Percentiles rank a stretch among this genome's conserved stretches.
phyloP scores from a whole-genome alignment of 2,329 filamentous ascomycete genomes.

The Grosmannia clavigera region DNA sequence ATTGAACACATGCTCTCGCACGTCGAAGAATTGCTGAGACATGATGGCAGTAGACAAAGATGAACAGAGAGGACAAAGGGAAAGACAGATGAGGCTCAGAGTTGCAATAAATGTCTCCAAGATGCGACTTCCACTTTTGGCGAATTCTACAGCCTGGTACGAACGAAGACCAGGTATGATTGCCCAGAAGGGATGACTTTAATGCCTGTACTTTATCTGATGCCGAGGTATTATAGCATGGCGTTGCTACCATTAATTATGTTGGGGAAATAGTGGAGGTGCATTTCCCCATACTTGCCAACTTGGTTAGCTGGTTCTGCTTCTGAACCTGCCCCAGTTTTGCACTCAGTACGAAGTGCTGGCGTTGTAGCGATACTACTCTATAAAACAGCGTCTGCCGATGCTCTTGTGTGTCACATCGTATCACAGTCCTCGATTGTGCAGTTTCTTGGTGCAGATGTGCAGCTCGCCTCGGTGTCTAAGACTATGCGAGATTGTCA shows the following conservation, averaged over 20 bases:
- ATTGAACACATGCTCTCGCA: constrained; percentile 62
- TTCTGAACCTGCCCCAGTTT: background rate
- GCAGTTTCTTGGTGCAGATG: background rate
- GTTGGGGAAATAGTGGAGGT: background rate
- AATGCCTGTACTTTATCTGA: background rate
- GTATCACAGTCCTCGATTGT: background rate
- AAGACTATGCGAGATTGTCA: no score
- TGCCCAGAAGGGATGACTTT: background rate
- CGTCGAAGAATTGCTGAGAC: constrained; percentile 35
- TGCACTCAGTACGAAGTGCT: no score
- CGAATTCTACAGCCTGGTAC: background rate
- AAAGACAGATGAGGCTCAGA: background rate
- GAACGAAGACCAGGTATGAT: no score
- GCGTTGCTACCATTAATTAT: background rate
- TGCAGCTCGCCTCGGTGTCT: no score
- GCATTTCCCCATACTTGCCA: background rate
- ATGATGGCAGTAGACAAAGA: constrained; percentile 1
- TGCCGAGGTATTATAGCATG: background rate
- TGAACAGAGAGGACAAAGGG: background rate
- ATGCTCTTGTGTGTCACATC: background rate
- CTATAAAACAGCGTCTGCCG: background rate
- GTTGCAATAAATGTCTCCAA: background rate
- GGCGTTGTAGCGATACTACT: background rate
- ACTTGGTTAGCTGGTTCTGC: background rate
- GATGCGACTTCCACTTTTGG: no score